These are phyloP conservation scores for Alnus rubra DNA, from an alignment of 306 rosid genomes.

Conservation along the genomic window DNA sequence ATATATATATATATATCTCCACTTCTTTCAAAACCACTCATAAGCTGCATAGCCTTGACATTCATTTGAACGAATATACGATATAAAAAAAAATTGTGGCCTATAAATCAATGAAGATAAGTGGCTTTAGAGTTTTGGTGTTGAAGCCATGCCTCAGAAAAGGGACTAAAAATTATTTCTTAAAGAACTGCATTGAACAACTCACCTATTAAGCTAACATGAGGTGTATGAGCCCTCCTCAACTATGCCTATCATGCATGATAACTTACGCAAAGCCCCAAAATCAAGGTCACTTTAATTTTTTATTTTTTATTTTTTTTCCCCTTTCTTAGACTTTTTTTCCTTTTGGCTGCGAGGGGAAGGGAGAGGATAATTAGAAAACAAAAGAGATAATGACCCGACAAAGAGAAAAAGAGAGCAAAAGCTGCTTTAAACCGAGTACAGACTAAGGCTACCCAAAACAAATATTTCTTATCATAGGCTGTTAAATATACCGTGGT, in stretches of 20 bases:
- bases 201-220: neutral
- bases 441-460: neutral
- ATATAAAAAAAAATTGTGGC: neutral
- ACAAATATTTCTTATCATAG: neutral
- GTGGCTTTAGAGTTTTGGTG: neutral
- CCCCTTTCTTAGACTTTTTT: neutral
- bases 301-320: too few relatives aligned
- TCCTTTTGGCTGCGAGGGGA: neutral
- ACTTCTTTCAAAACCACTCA: neutral
- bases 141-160: neutral
- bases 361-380: neutral
- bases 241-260: neutral
- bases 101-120: neutral
- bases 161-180: neutral
- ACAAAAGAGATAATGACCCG: neutral
- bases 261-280: neutral
- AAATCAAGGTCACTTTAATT: neutral
- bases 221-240: neutral
- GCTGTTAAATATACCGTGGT: neutral
- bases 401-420: neutral
- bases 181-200: neutral
- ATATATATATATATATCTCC: neutral
- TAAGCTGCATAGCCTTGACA: neutral
- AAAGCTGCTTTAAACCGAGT: neutral
- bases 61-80: neutral